Evolutionary conservation across 1,284 basidiomycete species (phyloP).

Genomic region (Moniliophthora roreri): DNA sequence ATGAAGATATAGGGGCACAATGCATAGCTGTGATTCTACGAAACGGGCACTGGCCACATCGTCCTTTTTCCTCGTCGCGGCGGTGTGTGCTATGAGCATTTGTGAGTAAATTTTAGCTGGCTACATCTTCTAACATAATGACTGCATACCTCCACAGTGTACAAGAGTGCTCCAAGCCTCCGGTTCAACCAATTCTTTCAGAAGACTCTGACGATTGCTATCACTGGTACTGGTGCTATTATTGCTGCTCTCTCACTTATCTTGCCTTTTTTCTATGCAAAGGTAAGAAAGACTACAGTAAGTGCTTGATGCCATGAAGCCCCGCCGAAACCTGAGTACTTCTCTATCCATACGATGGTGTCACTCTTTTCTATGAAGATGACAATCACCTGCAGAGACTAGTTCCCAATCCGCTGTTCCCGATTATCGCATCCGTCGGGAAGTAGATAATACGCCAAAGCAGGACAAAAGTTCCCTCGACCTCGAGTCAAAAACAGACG

Average conservation of each 20-base stretch:
- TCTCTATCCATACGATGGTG: constrained; percentile 24
- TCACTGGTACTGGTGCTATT: constrained; percentile 22
- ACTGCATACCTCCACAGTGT: constrained; percentile 18
- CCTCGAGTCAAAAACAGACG: constrained; percentile 1
- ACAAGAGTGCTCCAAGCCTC: constrained; percentile 26
- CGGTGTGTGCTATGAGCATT: constrained; percentile 27
- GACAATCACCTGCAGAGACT: constrained; percentile 24
- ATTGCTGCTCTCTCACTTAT: constrained; percentile 22
- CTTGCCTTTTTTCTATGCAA: constrained; percentile 29
- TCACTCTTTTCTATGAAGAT: constrained; percentile 26
- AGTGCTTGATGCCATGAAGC: constrained; percentile 5
- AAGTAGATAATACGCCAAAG: background rate
- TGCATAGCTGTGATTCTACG: too few relatives aligned
- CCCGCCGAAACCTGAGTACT: background rate
- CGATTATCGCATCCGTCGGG: constrained; percentile 23
- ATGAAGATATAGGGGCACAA: too few relatives aligned
- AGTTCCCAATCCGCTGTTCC: constrained; percentile 20
- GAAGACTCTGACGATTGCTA: constrained; percentile 19
- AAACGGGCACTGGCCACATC: constrained; percentile 22
- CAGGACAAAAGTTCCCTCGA: constrained; percentile 16
- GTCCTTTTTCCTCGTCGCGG: constrained; percentile 26
- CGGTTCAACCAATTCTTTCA: constrained; percentile 18
- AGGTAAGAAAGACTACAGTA: constrained; percentile 28
- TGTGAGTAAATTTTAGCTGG: constrained; percentile 11
- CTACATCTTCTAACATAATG: too few relatives aligned